phyloP scores from a whole-genome alignment of 306 rosid species.

The Cucurbita maxima region DNA sequence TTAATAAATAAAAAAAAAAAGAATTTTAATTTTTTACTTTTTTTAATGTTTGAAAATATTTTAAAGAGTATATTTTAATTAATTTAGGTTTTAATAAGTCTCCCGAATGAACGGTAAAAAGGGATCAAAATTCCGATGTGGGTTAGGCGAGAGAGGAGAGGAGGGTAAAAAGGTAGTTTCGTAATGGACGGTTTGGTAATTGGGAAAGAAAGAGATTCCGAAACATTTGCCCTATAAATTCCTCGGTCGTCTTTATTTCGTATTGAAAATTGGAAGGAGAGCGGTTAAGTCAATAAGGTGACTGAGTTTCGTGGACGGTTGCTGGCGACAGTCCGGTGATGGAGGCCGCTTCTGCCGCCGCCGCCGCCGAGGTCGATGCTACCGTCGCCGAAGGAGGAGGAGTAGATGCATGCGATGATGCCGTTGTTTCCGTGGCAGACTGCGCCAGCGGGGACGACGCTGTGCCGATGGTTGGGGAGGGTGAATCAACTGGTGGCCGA shows the following conservation, averaged over 20 bases:
- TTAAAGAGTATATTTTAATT: no score
- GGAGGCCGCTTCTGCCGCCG: slow-evolving; percentile 27
- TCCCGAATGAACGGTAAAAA: no score
- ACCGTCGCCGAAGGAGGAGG: slow-evolving; percentile 7
- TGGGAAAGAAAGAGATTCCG: slow-evolving; percentile 14
- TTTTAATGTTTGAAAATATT: no score
- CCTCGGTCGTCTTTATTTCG: slow-evolving; percentile 4
- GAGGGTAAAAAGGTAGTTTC: neutral
- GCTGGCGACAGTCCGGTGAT: slow-evolving; percentile 4
- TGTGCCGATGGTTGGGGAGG: slow-evolving; percentile 15
- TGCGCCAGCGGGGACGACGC: slow-evolving; percentile 51
- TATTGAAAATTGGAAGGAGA: neutral
- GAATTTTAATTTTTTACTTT: no score
- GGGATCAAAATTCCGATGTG: no score
- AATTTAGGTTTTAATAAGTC: no score
- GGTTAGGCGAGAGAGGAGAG: no score
- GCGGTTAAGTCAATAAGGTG: slow-evolving; percentile 27
- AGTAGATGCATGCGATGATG: slow-evolving; percentile 7
- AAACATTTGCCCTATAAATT: slow-evolving; percentile 18
- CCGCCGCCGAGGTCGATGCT: neutral
- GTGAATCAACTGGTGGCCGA: slow-evolving; percentile 9
- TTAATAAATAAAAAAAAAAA: no score
- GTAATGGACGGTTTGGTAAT: neutral
- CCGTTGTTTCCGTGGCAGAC: slow-evolving; percentile 8
- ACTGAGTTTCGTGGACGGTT: neutral